Conservation (phyloP, 2,329 filamentous ascomycete species). For the Pseudogymnoascus sp. region DNA sequence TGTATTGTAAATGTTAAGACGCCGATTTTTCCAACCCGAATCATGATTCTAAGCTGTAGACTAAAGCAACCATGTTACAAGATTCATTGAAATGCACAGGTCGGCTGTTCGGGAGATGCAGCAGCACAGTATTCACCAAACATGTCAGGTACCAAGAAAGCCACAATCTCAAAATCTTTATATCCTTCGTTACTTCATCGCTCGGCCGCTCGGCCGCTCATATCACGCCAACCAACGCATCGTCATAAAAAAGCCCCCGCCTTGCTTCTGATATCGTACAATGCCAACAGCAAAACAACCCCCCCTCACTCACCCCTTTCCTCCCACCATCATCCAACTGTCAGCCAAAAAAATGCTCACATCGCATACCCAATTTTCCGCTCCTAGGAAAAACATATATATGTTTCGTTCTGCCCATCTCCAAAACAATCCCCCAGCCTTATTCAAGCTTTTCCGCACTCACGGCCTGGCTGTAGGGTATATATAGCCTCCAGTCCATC, state of each 20-base stretch:
- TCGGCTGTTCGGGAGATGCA: neutral
- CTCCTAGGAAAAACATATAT: neutral
- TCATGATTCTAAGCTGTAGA: neutral
- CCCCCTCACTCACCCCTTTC: neutral
- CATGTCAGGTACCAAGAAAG: neutral
- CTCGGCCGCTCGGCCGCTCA: conserved; percentile 5
- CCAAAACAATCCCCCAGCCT: neutral
- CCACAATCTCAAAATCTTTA: neutral
- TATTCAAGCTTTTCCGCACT: neutral
- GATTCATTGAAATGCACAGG: neutral
- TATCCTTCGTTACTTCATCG: conserved; percentile 3
- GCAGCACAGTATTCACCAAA: neutral
- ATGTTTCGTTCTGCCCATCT: neutral
- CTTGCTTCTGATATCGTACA: neutral
- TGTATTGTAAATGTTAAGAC: conserved; percentile 8
- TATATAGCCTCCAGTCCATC: neutral
- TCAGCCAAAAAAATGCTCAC: neutral
- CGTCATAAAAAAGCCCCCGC: neutral
- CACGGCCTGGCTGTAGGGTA: neutral
- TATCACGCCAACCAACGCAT: conserved; percentile 1
- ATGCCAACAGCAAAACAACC: neutral
- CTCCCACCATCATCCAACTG: neutral
- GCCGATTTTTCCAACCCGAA: neutral
- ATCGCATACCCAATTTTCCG: neutral
- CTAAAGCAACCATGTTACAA: neutral